Base-by-base conservation (phyloP, 2,329 filamentous ascomycete genomes). In the Trichoderma guizhouense region DNA sequence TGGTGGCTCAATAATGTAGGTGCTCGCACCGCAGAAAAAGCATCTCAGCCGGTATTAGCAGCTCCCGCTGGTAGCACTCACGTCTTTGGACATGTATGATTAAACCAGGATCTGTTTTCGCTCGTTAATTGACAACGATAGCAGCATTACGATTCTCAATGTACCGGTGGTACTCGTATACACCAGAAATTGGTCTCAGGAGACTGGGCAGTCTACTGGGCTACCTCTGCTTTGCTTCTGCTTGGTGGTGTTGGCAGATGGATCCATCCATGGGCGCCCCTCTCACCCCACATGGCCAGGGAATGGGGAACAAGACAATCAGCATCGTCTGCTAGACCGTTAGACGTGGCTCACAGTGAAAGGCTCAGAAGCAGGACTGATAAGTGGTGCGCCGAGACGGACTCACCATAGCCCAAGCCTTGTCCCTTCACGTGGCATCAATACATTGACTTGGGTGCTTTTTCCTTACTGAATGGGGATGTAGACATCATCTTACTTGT, bases 311-410 rank as follows among this genome's bases (percentile, higher is more conserved):
- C 24, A 36, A 39, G 7, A 32, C 30, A 26, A 53, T 28, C 62
- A 30, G 28, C 21, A 34, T 30, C 43, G 30, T 14, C 24, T 55
- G 14, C n/a, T 60, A 24, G 43, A 26, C 57, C 30, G 39, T 24
- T 69, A 61, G 57, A 69, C 66, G 66, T 69, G 57, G 57, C 66
- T 62, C 26, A 28, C 39, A 51, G 18, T 62, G 66, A 62, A 62
- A 53, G 60, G 57, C 55, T 51, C 34, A 36, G 39, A 7, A 43
- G 21, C 36, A 69, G 36, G 36, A 24, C 2, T 18, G 57, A 61
- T 51, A 47, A 26, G 66, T 34, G 30, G 57, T 47, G 57, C 21
- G n/a, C 57, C 18, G 53, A 62, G 39, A 43, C 26, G 39, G 21
- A 9, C 28, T 32, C 18, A 30, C 57, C 55, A 53, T 47, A n/a